Percentiles rank a stretch among this genome's conserved stretches.
These are phyloP conservation scores for Psilocybe azurescens DNA, from an alignment of 768 basidiomycete genomes.

Conservation along the genomic window DNA sequence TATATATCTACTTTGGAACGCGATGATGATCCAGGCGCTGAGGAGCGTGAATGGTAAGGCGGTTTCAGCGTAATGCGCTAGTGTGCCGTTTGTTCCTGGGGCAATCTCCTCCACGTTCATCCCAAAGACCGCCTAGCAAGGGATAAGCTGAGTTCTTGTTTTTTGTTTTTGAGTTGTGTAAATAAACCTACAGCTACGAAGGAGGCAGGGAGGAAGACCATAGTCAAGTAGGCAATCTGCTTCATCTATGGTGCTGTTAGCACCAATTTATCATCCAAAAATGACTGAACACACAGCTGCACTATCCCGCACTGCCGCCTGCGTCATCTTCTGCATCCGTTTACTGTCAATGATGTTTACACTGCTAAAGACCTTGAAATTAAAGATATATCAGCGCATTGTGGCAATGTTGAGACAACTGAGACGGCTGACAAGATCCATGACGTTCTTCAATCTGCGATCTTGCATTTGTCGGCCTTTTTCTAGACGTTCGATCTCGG, in stretches of 20 bases:
- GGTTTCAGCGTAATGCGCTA: slow-evolving; percentile 46
- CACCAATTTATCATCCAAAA: not conserved
- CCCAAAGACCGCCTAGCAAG: slow-evolving; percentile 38
- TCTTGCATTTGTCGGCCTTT: slow-evolving; percentile 46
- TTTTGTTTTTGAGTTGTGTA: not conserved
- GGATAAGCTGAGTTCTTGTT: not conserved
- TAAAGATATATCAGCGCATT: not conserved
- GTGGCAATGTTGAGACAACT: not conserved
- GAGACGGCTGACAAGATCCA: slow-evolving; percentile 42
- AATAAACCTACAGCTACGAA: slow-evolving; percentile 39
- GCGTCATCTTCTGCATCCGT: slow-evolving; percentile 48
- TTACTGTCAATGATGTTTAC: slow-evolving; percentile 52
- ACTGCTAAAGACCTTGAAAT: slow-evolving; percentile 46
- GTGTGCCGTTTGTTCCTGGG: slow-evolving; percentile 37
- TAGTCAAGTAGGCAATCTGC: slow-evolving; percentile 55
- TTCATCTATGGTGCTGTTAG: slow-evolving; percentile 34
- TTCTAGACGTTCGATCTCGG: slow-evolving; percentile 56
- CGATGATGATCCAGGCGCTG: slow-evolving; percentile 60
- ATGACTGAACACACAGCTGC: slow-evolving; percentile 18
- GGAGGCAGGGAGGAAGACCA: slow-evolving; percentile 58
- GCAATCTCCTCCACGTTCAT: slow-evolving; percentile 49
- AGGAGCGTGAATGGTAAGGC: slow-evolving; percentile 52
- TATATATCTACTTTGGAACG: slow-evolving; percentile 52
- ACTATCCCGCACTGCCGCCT: slow-evolving; percentile 38
- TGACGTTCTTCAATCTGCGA: slow-evolving; percentile 50